phyloP scores from a whole-genome alignment of 2,329 filamentous ascomycete species.

The Colletotrichum sp. region DNA sequence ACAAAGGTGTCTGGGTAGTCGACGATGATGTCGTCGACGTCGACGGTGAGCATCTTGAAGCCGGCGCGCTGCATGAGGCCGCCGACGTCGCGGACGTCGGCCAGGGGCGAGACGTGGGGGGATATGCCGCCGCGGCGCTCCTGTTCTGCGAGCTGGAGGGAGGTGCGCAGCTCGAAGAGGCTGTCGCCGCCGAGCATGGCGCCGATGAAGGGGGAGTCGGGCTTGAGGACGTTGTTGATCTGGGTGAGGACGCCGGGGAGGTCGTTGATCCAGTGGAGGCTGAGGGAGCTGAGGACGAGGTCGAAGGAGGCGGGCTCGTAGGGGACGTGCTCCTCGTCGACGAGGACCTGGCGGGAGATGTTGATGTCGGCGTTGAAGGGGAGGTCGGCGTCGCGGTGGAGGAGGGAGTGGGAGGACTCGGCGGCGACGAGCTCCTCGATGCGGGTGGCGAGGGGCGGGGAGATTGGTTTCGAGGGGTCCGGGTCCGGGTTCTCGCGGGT shows the following conservation, averaged over 20 bases:
- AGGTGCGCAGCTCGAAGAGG: slow-evolving; percentile 90
- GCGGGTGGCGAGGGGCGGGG: slow-evolving; percentile 70
- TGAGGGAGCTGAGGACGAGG: slow-evolving; percentile 85
- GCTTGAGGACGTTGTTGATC: slow-evolving; percentile 86
- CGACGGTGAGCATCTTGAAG: slow-evolving; percentile 95
- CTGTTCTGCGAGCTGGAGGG: slow-evolving; percentile 88
- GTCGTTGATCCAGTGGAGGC: slow-evolving; percentile 97
- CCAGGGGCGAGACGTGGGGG: slow-evolving; percentile 87
- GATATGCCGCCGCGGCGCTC: slow-evolving; percentile 91
- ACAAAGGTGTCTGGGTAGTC: slow-evolving; percentile 91
- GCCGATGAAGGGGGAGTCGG: slow-evolving; percentile 88
- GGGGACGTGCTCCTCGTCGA: slow-evolving; percentile 77
- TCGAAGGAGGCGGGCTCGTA: slow-evolving; percentile 82
- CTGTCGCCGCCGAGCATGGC: slow-evolving; percentile 98
- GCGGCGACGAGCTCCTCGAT: slow-evolving; percentile 79
- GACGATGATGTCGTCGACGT: slow-evolving; percentile 96
- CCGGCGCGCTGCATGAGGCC: slow-evolving; percentile 84
- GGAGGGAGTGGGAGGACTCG: slow-evolving; percentile 77
- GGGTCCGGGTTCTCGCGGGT: slow-evolving; percentile 71
- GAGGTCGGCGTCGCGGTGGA: slow-evolving; percentile 78
- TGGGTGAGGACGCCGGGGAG: slow-evolving; percentile 83
- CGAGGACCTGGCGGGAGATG: slow-evolving; percentile 77
- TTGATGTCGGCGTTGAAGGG: slow-evolving; percentile 77
- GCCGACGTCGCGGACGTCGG: slow-evolving; percentile 90
- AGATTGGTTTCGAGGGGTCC: slow-evolving; percentile 56